Conservation (phyloP, 768 basidiomycete species). For the Peribolospora kevripleyi region DNA sequence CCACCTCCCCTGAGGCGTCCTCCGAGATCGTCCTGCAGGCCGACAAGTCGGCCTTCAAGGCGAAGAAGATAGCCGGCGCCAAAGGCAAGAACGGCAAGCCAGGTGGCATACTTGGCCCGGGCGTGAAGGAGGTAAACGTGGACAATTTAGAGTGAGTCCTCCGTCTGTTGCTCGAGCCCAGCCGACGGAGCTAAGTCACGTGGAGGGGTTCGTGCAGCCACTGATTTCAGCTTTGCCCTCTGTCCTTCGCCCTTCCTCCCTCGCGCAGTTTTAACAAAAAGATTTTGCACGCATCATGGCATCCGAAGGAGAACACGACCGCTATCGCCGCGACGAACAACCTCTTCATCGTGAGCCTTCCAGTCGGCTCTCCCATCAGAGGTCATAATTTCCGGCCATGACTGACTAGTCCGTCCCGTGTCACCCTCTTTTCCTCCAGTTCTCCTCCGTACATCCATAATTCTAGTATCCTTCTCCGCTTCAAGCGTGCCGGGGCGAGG, state of each 20-base stretch:
- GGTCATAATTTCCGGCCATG: neutral
- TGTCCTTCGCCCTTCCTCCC: neutral
- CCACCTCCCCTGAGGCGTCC: conserved; percentile 39
- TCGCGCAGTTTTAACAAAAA: conserved; percentile 72
- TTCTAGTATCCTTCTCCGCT: neutral
- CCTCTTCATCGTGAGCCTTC: conserved; percentile 33
- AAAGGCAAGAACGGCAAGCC: conserved; percentile 36
- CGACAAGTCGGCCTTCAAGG: conserved; percentile 97
- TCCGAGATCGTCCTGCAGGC: conserved; percentile 88
- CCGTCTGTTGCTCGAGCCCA: too few relatives aligned
- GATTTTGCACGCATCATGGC: conserved; percentile 66
- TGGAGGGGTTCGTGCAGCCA: conserved; percentile 19
- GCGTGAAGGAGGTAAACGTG: conserved; percentile 53
- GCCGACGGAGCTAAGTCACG: conserved; percentile 46
- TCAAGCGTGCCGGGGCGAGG: neutral
- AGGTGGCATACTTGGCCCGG: conserved; percentile 17
- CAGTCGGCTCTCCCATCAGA: too few relatives aligned
- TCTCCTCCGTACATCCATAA: neutral
- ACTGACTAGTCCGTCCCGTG: neutral
- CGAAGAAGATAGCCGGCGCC: conserved; percentile 88
- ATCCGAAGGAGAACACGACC: conserved; percentile 78
- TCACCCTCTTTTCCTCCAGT: neutral
- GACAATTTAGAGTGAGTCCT: conserved; percentile 23
- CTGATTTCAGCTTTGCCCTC: conserved; percentile 4
- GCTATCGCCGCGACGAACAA: conserved; percentile 35